Evolutionary conservation across 139 green algal species (phyloP).

Genomic region (Coelastrella sp.): DNA sequence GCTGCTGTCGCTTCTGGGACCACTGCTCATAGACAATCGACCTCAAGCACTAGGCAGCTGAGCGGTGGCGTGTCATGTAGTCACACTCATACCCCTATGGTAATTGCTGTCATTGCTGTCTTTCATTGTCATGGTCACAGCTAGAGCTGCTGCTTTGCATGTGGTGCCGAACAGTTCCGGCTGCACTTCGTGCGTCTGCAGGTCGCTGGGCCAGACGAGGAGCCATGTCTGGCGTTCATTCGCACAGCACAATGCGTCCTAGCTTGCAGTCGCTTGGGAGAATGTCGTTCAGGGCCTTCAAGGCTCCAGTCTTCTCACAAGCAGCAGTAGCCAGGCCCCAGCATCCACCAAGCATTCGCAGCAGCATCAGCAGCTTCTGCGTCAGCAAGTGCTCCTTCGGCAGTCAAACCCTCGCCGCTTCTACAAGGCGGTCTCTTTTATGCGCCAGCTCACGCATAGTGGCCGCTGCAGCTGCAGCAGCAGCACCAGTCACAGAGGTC

Average conservation of each 20-base stretch:
- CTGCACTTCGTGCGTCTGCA: not conserved
- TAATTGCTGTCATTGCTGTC: not conserved
- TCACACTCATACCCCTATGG: not conserved
- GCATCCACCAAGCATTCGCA: not conserved
- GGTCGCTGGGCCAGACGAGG: not conserved
- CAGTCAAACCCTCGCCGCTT: not conserved
- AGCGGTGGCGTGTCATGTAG: not conserved
- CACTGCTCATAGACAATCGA: not conserved
- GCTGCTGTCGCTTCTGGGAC: not conserved
- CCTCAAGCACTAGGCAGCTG: not conserved
- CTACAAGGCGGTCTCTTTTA: not conserved
- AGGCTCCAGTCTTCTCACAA: not conserved
- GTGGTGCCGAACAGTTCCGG: not conserved
- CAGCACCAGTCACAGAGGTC: not conserved
- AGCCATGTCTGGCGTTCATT: constrained; percentile 33
- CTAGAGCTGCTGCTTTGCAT: not conserved
- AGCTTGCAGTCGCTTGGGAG: not conserved
- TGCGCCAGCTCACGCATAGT: not conserved
- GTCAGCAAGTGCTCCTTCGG: not conserved
- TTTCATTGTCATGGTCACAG: not conserved
- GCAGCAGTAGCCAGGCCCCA: not conserved
- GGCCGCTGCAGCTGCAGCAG: constrained; percentile 20
- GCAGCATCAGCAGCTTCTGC: constrained; percentile 14
- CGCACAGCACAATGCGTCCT: constrained; percentile 14
- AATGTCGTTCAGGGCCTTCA: constrained; percentile 27